Conservation (phyloP, 495 filamentous ascomycete species). For the Opeltia flavorubescens region DNA sequence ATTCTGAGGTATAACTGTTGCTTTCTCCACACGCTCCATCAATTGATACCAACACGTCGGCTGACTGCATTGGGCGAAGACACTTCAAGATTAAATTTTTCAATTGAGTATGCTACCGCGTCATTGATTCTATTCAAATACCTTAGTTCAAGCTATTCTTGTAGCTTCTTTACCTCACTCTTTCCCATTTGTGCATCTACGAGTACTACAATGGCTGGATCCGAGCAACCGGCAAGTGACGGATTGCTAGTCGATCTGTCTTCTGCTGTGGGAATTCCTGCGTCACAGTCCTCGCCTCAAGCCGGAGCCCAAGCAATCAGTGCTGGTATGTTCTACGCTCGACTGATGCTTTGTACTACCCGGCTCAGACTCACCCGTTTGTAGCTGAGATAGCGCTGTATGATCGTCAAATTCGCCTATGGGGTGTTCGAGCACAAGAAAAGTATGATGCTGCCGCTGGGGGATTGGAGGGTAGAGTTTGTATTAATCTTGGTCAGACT, state of each 20-base stretch:
- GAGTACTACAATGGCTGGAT: no score
- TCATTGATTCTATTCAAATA: no score
- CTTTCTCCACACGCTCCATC: no score
- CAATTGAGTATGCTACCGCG: no score
- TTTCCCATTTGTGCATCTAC: no score
- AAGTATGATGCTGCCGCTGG: conserved; percentile 29
- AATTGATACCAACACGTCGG: no score
- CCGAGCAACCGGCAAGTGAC: no score
- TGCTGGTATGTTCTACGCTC: conserved; percentile 26
- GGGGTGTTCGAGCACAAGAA: conserved; percentile 89
- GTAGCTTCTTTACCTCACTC: no score
- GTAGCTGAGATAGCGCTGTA: conserved; percentile 94
- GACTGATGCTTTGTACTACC: background rate
- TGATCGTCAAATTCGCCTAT: conserved; percentile 95
- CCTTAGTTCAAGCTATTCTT: no score
- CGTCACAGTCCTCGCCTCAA: conserved; percentile 15
- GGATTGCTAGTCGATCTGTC: background rate
- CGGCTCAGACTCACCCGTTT: background rate
- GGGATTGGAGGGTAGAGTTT: background rate
- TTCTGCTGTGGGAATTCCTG: background rate
- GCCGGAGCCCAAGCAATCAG: conserved; percentile 37
- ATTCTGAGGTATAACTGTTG: no score
- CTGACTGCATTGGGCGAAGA: no score
- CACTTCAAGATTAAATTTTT: no score
- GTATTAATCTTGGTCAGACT: conserved; percentile 36